A percentile compares a stretch with the other conserved stretches of the same genome.
phyloP scores from a whole-genome alignment of 495 filamentous ascomycete species.

The Penicillium steckii region DNA sequence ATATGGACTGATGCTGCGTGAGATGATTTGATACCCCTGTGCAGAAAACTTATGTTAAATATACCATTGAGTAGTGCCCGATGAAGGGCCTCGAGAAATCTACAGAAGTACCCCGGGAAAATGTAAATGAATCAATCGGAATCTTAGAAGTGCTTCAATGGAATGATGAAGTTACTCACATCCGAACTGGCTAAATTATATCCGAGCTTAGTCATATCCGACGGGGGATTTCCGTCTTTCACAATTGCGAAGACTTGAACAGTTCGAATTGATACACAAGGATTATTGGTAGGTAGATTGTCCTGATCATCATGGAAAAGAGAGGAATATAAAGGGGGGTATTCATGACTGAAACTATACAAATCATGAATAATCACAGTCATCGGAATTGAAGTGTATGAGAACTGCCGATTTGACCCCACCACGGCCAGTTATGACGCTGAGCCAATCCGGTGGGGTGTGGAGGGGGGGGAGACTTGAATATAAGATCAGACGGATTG shows the following conservation, averaged over 20 bases:
- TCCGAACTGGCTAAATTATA: constrained; percentile 11
- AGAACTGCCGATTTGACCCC: constrained; percentile 28
- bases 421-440: constrained; percentile 29
- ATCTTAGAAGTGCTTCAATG: neutral
- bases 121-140: constrained; percentile 7
- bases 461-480: constrained; percentile 24
- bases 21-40: constrained; percentile 24
- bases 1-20: constrained; percentile 53
- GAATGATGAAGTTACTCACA: constrained; percentile 8
- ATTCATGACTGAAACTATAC: too few relatives aligned
- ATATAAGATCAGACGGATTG: constrained; percentile 24
- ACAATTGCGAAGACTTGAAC: too few relatives aligned
- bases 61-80: too few relatives aligned
- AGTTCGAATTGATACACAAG: too few relatives aligned
- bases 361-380: neutral
- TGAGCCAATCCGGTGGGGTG: constrained; percentile 27
- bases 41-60: too few relatives aligned
- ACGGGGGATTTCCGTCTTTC: constrained; percentile 14
- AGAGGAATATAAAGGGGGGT: too few relatives aligned
- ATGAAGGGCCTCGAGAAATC: too few relatives aligned
- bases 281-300: too few relatives aligned
- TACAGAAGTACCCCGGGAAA: neutral
- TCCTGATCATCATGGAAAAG: too few relatives aligned
- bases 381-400: constrained; percentile 13
- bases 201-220: constrained; percentile 22